Evolutionary conservation across 208 protist species (phyloP).

Genomic region (Porcisia deanei): DNA sequence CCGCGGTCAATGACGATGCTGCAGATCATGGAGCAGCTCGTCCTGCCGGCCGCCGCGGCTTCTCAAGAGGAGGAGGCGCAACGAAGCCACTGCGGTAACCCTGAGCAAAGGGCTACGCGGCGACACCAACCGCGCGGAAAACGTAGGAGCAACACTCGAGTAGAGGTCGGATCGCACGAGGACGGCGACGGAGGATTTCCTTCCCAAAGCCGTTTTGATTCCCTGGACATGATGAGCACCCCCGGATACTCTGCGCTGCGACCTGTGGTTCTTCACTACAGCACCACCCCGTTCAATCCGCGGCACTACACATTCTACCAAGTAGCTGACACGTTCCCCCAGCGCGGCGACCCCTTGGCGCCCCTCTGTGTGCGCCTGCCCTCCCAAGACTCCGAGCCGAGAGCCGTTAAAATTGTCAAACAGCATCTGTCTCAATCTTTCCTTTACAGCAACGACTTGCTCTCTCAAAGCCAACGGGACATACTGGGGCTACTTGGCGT

Average conservation of each 20-base stretch:
- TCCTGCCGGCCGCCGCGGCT: conserved; percentile 15
- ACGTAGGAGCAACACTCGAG: not conserved
- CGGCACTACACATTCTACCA: conserved; percentile 31
- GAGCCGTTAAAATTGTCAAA: conserved; percentile 27
- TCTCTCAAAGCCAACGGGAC: conserved; percentile 53
- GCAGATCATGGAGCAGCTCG: conserved; percentile 61
- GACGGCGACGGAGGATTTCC: not conserved
- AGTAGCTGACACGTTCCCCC: conserved; percentile 22
- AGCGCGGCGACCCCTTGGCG: conserved; percentile 11
- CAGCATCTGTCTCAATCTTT: conserved; percentile 43
- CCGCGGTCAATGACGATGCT: conserved; percentile 80
- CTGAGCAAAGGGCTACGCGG: not conserved
- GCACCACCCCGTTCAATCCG: conserved; percentile 51
- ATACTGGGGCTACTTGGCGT: conserved; percentile 64
- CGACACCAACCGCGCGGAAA: not conserved
- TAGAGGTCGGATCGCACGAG: conserved; percentile 1
- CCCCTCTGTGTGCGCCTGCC: conserved; percentile 28
- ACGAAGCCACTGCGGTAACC: not conserved
- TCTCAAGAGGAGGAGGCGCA: conserved; percentile 3
- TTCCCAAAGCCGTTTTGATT: conserved; percentile 1
- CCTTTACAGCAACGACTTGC: conserved; percentile 51
- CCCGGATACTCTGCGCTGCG: conserved; percentile 26
- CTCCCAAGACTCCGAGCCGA: conserved; percentile 32
- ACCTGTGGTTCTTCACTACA: conserved; percentile 68
- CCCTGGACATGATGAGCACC: conserved; percentile 11